Conservation (phyloP, 2,329 filamentous ascomycete genomes). For the Fusarium anguioides region DNA sequence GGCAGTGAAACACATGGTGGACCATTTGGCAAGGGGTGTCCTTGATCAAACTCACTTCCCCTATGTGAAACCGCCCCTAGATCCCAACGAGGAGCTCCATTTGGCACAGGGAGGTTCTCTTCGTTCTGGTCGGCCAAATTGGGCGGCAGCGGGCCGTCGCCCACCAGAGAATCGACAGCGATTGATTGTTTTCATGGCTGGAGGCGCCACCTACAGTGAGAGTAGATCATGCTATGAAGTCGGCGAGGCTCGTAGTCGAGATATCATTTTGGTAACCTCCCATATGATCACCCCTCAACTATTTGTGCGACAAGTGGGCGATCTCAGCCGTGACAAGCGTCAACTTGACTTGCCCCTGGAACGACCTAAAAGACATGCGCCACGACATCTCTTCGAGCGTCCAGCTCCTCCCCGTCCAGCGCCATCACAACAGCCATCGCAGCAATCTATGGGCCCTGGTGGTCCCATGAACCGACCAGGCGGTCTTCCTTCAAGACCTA, state of each 20-base stretch:
- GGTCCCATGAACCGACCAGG: constrained; percentile 41
- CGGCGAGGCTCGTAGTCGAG: constrained; percentile 75
- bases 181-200: constrained; percentile 93
- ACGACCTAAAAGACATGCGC: constrained; percentile 81
- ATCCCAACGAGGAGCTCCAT: constrained; percentile 68
- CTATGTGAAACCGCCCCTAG: constrained; percentile 76
- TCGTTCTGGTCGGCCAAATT: constrained; percentile 91
- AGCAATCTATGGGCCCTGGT: constrained; percentile 17
- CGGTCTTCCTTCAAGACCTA: constrained; percentile 43
- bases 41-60: constrained; percentile 76
- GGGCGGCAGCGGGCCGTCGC: constrained; percentile 85
- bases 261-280: constrained; percentile 88
- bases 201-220: constrained; percentile 94
- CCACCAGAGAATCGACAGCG: constrained; percentile 84
- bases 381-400: constrained; percentile 85
- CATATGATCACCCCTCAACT: constrained; percentile 91
- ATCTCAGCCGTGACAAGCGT: constrained; percentile 80
- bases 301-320: constrained; percentile 84
- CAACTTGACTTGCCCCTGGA: constrained; percentile 85
- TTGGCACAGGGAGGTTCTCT: constrained; percentile 76
- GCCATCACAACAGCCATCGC: constrained; percentile 43
- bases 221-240: constrained; percentile 89
- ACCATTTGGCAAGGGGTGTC: constrained; percentile 74
- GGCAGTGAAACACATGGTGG: constrained; percentile 83
- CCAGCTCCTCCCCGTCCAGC: constrained; percentile 64